phyloP scores from a whole-genome alignment of 371 early-diverging fungal genomes.

The Apophysomyces sp. region DNA sequence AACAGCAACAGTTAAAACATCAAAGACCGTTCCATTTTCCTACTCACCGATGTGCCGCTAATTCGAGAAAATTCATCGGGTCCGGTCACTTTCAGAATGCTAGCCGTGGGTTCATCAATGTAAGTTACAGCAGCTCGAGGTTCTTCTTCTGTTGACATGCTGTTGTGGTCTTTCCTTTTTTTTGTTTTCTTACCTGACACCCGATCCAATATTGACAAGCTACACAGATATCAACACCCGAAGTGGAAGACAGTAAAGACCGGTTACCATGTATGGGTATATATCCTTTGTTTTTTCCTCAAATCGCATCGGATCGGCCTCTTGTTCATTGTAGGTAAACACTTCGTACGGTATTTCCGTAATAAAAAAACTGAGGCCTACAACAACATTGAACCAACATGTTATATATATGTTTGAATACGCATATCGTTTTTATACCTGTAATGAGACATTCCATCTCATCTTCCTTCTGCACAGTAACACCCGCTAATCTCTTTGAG shows the following conservation, averaged over 20 bases:
- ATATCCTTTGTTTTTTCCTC: constrained; percentile 70
- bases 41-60: constrained; percentile 86
- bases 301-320: constrained; percentile 76
- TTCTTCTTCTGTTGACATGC: neutral
- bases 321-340: constrained; percentile 81
- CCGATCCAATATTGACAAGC: constrained; percentile 92
- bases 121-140: neutral
- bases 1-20: neutral
- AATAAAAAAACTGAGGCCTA: constrained; percentile 89
- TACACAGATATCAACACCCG: constrained; percentile 13
- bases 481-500: constrained; percentile 48
- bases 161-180: neutral
- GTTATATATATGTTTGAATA: neutral
- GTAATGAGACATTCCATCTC: constrained; percentile 87
- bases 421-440: constrained; percentile 37
- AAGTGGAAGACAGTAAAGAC: constrained; percentile 1
- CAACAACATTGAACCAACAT: neutral
- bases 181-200: constrained; percentile 61
- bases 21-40: neutral
- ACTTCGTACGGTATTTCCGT: constrained; percentile 93
- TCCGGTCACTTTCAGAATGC: constrained; percentile 83
- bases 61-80: constrained; percentile 81
- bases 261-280: constrained; percentile 79
- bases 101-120: constrained; percentile 7
- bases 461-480: constrained; percentile 75